phyloP scores from a whole-genome alignment of 2,329 filamentous ascomycete species.

The Dactylellina drechsleri region DNA sequence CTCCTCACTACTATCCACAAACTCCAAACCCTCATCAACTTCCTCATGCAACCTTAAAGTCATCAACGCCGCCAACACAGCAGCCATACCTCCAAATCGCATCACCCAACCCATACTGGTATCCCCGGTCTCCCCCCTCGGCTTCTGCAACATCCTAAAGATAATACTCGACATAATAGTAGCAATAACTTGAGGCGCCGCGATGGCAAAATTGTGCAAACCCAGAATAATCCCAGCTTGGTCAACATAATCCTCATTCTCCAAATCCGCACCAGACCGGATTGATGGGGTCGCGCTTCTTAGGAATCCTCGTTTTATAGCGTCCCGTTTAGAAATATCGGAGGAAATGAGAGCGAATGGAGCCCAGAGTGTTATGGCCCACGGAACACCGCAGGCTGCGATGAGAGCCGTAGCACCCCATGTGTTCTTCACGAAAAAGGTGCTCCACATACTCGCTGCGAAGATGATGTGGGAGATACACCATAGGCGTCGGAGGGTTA shows the following conservation, averaged over 20 bases:
- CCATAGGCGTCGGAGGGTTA: slow-evolving; percentile 91
- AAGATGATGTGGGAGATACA: slow-evolving; percentile 86
- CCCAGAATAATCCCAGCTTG: slow-evolving; percentile 91
- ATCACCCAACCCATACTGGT: slow-evolving; percentile 87
- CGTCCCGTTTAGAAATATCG: slow-evolving; percentile 85
- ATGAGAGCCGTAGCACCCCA: slow-evolving; percentile 79
- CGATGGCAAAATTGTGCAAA: slow-evolving; percentile 94
- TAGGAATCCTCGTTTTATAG: slow-evolving; percentile 66
- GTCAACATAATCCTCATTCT: slow-evolving; percentile 61
- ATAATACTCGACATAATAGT: slow-evolving; percentile 85
- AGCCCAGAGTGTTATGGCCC: slow-evolving; percentile 93
- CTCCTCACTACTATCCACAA: slow-evolving; percentile 50
- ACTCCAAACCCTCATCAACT: slow-evolving; percentile 51
- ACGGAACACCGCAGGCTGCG: slow-evolving; percentile 84
- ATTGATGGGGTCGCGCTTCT: slow-evolving; percentile 24
- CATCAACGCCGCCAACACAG: slow-evolving; percentile 79
- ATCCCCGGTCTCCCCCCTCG: slow-evolving; percentile 83
- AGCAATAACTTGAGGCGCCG: slow-evolving; percentile 88
- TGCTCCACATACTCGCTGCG: slow-evolving; percentile 80
- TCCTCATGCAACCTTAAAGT: slow-evolving; percentile 75
- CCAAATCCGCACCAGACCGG: slow-evolving; percentile 22
- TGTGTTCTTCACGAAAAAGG: slow-evolving; percentile 79
- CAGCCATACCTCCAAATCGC: slow-evolving; percentile 81
- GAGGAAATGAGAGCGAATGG: slow-evolving; percentile 94
- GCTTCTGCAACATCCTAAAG: slow-evolving; percentile 87